Percentiles rank a stretch among this genome's conserved stretches.
These are phyloP conservation scores for thale cress (Arabidopsis thaliana) DNA, from an alignment of 345 rosid species.

Conservation along the genomic window TAIR10.1 NC_003075.7:14275001-14275500, in stretches of 20 bases:
- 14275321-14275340: constrained; percentile 59
- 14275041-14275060: constrained; percentile 69
- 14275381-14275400: background rate
- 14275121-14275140: background rate
- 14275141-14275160: background rate
- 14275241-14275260: constrained; percentile 77
- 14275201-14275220: constrained; percentile 57
- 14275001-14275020: constrained; percentile 53
- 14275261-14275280: constrained; percentile 64
- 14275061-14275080: background rate
- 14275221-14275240: constrained; percentile 77
- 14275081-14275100: background rate
- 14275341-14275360: background rate
- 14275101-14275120: background rate
- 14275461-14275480: background rate
- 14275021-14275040: constrained; percentile 63
- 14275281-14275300: constrained; percentile 68
- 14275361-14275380: background rate
- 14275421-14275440: background rate
- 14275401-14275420: background rate
- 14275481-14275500: too few relatives aligned
- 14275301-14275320: constrained; percentile 82
- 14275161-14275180: constrained; percentile 63
- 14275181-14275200: constrained; percentile 65
- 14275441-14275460: too few relatives aligned